Percentiles rank a stretch among this genome's conserved stretches.
Evolutionary conservation across 345 rosid species (phyloP).

Genomic region (Brassica cretica): DNA sequence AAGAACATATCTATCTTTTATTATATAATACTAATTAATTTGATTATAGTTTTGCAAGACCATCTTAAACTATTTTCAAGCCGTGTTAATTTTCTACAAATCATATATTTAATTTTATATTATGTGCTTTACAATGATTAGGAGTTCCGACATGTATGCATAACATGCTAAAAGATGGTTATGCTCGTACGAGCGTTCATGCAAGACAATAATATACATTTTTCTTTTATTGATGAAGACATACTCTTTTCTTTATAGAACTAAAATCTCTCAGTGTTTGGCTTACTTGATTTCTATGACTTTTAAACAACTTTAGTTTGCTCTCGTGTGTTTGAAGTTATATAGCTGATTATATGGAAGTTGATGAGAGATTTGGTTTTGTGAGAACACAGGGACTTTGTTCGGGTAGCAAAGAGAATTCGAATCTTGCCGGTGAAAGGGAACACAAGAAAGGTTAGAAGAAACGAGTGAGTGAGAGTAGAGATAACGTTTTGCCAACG

Average conservation of each 20-base stretch:
- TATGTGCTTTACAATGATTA: not conserved
- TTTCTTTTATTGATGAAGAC: not conserved
- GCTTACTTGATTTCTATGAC: not conserved
- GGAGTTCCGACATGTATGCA: not conserved
- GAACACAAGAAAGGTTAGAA: slow-evolving; percentile 51
- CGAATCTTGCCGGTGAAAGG: slow-evolving; percentile 78
- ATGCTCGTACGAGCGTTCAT: slow-evolving; percentile 13
- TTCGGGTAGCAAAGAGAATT: slow-evolving; percentile 87
- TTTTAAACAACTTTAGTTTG: not conserved
- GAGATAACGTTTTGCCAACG: slow-evolving; percentile 21
- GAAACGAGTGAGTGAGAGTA: slow-evolving; percentile 31
- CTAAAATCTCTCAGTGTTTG: not conserved
- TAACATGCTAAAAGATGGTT: not conserved
- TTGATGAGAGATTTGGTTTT: slow-evolving; percentile 18
- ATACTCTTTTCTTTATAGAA: not conserved
- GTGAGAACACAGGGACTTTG: slow-evolving; percentile 64
- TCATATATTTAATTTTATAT: not conserved
- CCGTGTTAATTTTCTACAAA: not conserved
- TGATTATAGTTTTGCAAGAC: not conserved
- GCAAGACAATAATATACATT: slow-evolving; percentile 1
- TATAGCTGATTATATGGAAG: not conserved
- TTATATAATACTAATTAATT: not conserved
- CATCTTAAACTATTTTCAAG: not conserved
- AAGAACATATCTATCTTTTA: not conserved
- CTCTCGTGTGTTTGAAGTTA: not conserved